These are phyloP conservation scores for Pleurotus eryngii DNA, from an alignment of 768 basidiomycete genomes.

Conservation along the genomic window DNA sequence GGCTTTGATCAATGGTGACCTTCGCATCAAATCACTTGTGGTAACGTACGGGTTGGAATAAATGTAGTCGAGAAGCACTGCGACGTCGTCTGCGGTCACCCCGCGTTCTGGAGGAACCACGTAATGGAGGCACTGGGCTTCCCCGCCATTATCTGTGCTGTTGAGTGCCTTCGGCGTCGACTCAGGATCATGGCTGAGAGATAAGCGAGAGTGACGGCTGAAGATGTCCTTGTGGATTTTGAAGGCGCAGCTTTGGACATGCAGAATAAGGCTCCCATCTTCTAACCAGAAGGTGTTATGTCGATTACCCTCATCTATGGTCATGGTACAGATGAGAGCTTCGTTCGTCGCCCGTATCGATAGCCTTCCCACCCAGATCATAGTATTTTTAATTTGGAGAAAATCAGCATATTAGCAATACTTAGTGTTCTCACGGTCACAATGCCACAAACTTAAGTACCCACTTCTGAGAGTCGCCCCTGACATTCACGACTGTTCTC, in stretches of 20 bases:
- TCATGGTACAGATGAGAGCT: background rate
- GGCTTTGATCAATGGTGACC: no score
- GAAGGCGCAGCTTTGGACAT: constrained; percentile 43
- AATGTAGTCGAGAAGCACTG: constrained; percentile 55
- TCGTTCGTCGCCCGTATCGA: background rate
- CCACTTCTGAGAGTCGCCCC: no score
- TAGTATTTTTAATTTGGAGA: no score
- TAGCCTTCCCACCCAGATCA: background rate
- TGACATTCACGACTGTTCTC: no score
- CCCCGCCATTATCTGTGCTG: background rate
- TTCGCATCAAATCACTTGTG: background rate
- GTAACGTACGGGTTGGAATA: constrained; percentile 59
- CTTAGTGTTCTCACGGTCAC: no score
- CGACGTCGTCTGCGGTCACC: constrained; percentile 46
- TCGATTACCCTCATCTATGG: constrained; percentile 11
- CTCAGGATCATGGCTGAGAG: background rate
- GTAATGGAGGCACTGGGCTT: background rate
- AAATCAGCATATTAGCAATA: no score
- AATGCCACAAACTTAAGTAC: no score
- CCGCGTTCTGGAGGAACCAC: constrained; percentile 34
- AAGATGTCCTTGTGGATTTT: constrained; percentile 55
- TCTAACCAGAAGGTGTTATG: constrained; percentile 64
- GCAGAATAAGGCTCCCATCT: constrained; percentile 58
- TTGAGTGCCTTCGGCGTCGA: background rate
- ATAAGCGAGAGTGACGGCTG: constrained; percentile 44